Conservation (phyloP, 2,329 filamentous ascomycete genomes). For the Fusarium dimerum region DNA sequence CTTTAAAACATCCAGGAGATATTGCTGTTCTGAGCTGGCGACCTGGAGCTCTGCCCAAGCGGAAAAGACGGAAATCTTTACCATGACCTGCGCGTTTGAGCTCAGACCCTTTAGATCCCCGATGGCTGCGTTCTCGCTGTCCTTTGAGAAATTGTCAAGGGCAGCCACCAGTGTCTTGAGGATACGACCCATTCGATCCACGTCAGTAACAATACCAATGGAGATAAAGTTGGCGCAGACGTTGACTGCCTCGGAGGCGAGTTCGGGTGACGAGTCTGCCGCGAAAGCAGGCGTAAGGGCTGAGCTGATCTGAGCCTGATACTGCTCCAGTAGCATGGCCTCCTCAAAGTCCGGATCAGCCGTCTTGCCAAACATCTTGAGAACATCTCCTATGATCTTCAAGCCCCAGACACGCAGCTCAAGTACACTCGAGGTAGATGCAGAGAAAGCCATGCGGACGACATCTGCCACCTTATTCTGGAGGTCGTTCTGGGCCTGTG, state of each 20-base stretch:
- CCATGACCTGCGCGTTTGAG: constrained; percentile 96
- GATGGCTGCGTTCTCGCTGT: constrained; percentile 80
- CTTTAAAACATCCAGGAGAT: constrained; percentile 83
- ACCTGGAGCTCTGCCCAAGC: constrained; percentile 98
- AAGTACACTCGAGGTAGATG: constrained; percentile 89
- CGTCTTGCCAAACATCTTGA: constrained; percentile 95
- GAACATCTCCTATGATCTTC: constrained; percentile 88
- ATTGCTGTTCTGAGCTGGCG: constrained; percentile 87
- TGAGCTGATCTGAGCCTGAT: constrained; percentile 97
- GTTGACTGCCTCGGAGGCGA: constrained; percentile 93
- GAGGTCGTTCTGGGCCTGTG: constrained; percentile 73
- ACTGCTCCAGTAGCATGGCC: constrained; percentile 93
- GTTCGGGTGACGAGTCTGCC: constrained; percentile 89
- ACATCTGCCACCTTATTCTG: constrained; percentile 88
- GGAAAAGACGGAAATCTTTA: constrained; percentile 95
- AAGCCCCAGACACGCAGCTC: constrained; percentile 88
- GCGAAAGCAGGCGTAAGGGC: constrained; percentile 96
- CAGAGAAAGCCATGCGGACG: constrained; percentile 94
- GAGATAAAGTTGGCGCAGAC: constrained; percentile 98
- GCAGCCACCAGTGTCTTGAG: constrained; percentile 89
- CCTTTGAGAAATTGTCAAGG: constrained; percentile 86
- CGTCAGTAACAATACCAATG: constrained; percentile 94
- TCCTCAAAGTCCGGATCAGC: constrained; percentile 98
- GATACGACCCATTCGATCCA: constrained; percentile 98
- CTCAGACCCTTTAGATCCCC: constrained; percentile 91